phyloP scores from a whole-genome alignment of 495 filamentous ascomycete genomes.

The Gamarada debralockiae region DNA sequence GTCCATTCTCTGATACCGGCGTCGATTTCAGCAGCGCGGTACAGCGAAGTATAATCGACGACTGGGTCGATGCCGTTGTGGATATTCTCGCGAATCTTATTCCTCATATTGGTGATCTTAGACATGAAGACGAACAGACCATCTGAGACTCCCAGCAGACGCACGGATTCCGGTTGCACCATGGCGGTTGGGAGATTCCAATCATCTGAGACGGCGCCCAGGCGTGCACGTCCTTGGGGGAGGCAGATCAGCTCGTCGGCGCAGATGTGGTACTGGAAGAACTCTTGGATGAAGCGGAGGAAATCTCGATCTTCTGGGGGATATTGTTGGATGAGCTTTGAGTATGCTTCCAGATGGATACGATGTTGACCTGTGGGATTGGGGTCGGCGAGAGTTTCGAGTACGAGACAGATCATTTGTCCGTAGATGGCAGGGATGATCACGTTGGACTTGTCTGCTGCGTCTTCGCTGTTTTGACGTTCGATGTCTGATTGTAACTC shows the following conservation, averaged over 20 bases:
- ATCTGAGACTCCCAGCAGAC: conserved; percentile 81
- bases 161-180: conserved; percentile 69
- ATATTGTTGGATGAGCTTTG: conserved; percentile 60
- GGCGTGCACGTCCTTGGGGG: conserved; percentile 26
- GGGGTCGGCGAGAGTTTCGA: conserved; percentile 78
- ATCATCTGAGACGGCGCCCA: conserved; percentile 29
- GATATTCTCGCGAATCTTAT: conserved; percentile 68
- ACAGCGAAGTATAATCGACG: conserved; percentile 71
- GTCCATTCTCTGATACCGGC: conserved; percentile 71
- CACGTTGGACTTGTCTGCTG: conserved; percentile 32
- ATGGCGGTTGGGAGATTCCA: conserved; percentile 64
- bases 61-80: conserved; percentile 58
- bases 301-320: conserved; percentile 60
- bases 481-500: conserved; percentile 34
- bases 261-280: conserved; percentile 88
- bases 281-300: conserved; percentile 80
- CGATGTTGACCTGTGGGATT: conserved; percentile 75
- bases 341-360: conserved; percentile 74
- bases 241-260: conserved; percentile 73
- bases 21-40: conserved; percentile 75
- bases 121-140: conserved; percentile 79
- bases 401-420: conserved; percentile 73
- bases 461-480: background rate
- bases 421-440: conserved; percentile 65
- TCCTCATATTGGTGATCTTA: conserved; percentile 73